Evolutionary conservation across 2,329 filamentous ascomycete species (phyloP).

Genomic region (Fusarium sp.): DNA sequence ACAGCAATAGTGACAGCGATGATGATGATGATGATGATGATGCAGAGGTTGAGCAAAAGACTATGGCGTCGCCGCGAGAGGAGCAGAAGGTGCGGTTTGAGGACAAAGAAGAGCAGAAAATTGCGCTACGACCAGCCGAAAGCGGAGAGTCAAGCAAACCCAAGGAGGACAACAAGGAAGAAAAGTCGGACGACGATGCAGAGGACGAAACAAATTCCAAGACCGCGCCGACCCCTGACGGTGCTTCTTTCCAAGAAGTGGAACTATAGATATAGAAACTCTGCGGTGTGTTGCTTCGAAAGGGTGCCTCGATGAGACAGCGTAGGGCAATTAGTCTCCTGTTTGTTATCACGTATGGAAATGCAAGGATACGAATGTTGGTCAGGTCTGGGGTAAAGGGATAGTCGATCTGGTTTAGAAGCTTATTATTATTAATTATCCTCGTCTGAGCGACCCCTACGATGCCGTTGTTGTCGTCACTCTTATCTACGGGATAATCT

Average conservation of each 20-base stretch:
- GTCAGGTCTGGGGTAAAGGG: slow-evolving; percentile 33
- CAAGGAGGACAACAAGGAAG: slow-evolving; percentile 49
- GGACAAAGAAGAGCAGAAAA: slow-evolving; percentile 67
- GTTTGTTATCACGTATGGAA: slow-evolving; percentile 17
- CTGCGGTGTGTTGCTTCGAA: slow-evolving; percentile 13
- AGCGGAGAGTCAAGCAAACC: slow-evolving; percentile 52
- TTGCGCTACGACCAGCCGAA: slow-evolving; percentile 61
- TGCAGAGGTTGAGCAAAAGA: slow-evolving; percentile 54
- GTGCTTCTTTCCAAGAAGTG: slow-evolving; percentile 74
- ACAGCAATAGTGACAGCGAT: slow-evolving; percentile 39
- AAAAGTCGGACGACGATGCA: slow-evolving; percentile 52
- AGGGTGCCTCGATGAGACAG: slow-evolving; percentile 16
- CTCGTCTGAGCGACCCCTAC: neutral
- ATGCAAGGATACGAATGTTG: slow-evolving; percentile 34
- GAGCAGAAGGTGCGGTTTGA: slow-evolving; percentile 70
- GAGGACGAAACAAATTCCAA: slow-evolving; percentile 56
- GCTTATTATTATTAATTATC: slow-evolving; percentile 7
- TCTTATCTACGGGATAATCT: slow-evolving; percentile 52
- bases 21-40: slow-evolving; percentile 48
- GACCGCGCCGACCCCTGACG: slow-evolving; percentile 64
- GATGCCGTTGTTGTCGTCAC: neutral
- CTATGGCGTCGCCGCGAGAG: slow-evolving; percentile 53
- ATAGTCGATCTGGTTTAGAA: slow-evolving; percentile 44
- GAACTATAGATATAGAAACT: slow-evolving; percentile 60
- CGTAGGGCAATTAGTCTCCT: slow-evolving; percentile 10